Percentiles rank a stretch among this genome's conserved stretches.
These are phyloP conservation scores for Rhododendron griersonianum DNA, from an alignment of 148 eudicot genomes.

Conservation along the genomic window DNA sequence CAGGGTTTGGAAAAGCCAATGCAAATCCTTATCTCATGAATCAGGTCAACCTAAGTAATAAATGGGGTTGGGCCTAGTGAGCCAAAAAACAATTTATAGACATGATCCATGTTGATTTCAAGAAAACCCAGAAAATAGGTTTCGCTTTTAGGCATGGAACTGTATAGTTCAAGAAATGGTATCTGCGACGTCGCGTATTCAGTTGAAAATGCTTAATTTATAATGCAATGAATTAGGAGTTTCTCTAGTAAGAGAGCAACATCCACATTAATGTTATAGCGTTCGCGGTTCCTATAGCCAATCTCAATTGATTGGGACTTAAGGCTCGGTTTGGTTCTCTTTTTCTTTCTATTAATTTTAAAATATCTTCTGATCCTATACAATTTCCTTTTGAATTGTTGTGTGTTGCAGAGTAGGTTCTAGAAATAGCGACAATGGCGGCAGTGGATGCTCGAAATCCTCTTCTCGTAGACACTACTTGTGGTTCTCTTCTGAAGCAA, in stretches of 20 bases:
- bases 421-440: slow-evolving; percentile 44
- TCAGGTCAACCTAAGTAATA: background rate
- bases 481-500: slow-evolving; percentile 76
- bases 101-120: background rate
- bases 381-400: slow-evolving; percentile 7
- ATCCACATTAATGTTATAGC: background rate
- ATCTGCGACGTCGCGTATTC: background rate
- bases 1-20: background rate
- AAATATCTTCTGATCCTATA: background rate
- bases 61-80: background rate
- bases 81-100: background rate
- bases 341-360: background rate
- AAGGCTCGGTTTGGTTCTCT: background rate
- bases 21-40: background rate
- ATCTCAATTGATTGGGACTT: background rate
- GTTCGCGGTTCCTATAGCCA: background rate
- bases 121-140: background rate
- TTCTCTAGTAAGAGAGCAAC: background rate
- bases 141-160: background rate
- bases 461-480: slow-evolving; percentile 60
- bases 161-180: background rate
- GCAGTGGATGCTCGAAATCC: slow-evolving; percentile 59
- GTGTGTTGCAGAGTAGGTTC: slow-evolving; percentile 21
- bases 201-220: background rate
- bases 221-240: background rate